A percentile compares a stretch with the other conserved stretches of the same genome.
Conservation (phyloP, 768 basidiomycete genomes). For the Asterophora lycoperdoides region DNA sequence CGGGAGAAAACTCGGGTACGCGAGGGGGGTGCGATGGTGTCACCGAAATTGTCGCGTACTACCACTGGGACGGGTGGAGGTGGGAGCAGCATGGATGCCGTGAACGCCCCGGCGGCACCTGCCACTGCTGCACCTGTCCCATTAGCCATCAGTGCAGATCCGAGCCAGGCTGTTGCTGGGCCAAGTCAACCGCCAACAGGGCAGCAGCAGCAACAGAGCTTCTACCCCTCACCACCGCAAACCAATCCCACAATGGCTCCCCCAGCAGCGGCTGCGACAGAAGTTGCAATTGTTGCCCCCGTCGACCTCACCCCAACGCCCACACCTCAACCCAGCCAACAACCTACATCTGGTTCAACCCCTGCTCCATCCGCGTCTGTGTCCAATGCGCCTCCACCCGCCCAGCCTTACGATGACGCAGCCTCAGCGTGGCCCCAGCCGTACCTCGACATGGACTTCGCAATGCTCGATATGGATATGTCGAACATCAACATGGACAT, state of each 20-base stretch:
- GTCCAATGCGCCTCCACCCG: conserved; percentile 11
- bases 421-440: conserved; percentile 33
- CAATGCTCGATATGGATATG: too few relatives aligned
- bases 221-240: conserved; percentile 63
- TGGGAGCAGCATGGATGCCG: too few relatives aligned
- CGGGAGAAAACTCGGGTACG: conserved; percentile 44
- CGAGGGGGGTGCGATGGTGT: conserved; percentile 4
- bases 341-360: conserved; percentile 3
- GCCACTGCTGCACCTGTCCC: conserved; percentile 6
- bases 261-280: neutral
- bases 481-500: conserved; percentile 38
- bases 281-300: too few relatives aligned
- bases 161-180: conserved; percentile 7
- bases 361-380: conserved; percentile 6
- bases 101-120: conserved; percentile 6
- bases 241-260: conserved; percentile 30
- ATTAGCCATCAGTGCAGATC: too few relatives aligned
- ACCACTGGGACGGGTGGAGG: too few relatives aligned
- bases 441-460: conserved; percentile 25
- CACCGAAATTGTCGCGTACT: conserved; percentile 28
- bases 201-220: conserved; percentile 29
- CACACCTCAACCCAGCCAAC: conserved; percentile 20
- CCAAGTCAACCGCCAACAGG: conserved; percentile 1
- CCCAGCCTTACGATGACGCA: conserved; percentile 1
- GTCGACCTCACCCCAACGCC: conserved; percentile 13